Evolutionary conservation across 345 rosid genomes (phyloP).

Genomic region (Salix udensis): DNA sequence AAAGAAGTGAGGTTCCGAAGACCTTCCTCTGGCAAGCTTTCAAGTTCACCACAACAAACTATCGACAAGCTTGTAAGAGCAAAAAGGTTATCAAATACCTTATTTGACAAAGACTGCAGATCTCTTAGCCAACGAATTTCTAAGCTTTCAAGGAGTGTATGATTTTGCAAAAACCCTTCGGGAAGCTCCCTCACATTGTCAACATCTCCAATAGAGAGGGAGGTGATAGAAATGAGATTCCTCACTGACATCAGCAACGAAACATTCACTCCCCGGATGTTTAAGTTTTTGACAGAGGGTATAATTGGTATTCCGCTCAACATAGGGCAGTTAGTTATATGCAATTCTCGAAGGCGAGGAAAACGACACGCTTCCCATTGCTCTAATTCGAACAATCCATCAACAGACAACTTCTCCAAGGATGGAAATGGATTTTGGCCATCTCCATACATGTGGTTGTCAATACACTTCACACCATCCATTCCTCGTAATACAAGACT

Average conservation of each 20-base stretch:
- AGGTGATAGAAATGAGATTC: neutral
- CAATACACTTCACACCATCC: neutral
- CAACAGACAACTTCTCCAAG: neutral
- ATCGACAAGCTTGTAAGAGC: neutral
- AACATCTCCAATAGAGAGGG: neutral
- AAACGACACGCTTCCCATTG: neutral
- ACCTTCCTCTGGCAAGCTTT: slow-evolving; percentile 8
- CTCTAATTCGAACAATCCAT: neutral
- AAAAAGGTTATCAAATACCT: neutral
- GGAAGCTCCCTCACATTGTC: neutral
- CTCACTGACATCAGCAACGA: neutral
- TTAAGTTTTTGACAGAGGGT: neutral
- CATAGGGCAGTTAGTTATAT: rapidly evolving
- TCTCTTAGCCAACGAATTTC: neutral
- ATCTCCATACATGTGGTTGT: neutral
- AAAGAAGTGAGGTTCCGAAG: neutral
- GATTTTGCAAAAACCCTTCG: neutral
- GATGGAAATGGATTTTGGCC: neutral
- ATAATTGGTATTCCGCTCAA: neutral
- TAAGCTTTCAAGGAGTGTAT: neutral
- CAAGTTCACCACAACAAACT: neutral
- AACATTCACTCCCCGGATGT: neutral
- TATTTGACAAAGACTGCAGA: slow-evolving; percentile 2
- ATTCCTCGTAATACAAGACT: neutral
- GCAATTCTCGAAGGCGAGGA: neutral